Evolutionary conservation across 371 early-diverging fungal species (phyloP).

Genomic region (Rhizomucor pusillus): DNA sequence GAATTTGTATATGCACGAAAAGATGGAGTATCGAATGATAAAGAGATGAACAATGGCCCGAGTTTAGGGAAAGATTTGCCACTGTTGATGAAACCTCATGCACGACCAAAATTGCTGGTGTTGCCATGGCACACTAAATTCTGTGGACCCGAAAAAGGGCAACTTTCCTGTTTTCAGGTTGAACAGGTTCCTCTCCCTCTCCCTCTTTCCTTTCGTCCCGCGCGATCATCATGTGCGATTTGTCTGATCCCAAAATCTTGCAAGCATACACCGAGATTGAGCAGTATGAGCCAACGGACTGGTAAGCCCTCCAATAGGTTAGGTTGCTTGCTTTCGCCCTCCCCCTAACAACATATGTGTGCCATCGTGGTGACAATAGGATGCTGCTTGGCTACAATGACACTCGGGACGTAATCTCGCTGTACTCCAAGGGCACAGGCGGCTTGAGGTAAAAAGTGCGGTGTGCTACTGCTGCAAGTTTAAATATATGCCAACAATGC

Average conservation of each 20-base stretch:
- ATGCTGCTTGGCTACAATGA: slow-evolving; percentile 69
- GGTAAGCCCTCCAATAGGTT: slow-evolving; percentile 31
- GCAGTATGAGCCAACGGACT: slow-evolving; percentile 50
- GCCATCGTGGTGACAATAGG: slow-evolving; percentile 32
- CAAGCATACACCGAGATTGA: slow-evolving; percentile 63
- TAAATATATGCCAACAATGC: background rate
- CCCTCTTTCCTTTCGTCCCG: slow-evolving; percentile 8
- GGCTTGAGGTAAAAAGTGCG: slow-evolving; percentile 45
- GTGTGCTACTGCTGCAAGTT: background rate
- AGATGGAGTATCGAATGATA: too few relatives aligned
- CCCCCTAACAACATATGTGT: too few relatives aligned
- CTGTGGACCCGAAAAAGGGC: background rate
- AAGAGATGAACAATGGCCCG: too few relatives aligned
- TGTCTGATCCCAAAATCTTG: slow-evolving; percentile 62
- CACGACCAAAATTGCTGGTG: too few relatives aligned
- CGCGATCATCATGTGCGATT: slow-evolving; percentile 69
- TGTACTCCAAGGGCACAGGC: slow-evolving; percentile 60
- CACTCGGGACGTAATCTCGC: slow-evolving; percentile 64
- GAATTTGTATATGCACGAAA: too few relatives aligned
- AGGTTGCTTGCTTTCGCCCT: background rate
- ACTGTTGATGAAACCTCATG: too few relatives aligned
- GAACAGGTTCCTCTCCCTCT: background rate
- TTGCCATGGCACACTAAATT: too few relatives aligned
- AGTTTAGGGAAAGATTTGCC: too few relatives aligned
- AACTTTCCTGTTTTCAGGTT: background rate